Evolutionary conservation across 2,329 filamentous ascomycete genomes (phyloP), one percentile per base, ranked within the genome.

Genomic region (Teratosphaeriaceae sp.): DNA sequence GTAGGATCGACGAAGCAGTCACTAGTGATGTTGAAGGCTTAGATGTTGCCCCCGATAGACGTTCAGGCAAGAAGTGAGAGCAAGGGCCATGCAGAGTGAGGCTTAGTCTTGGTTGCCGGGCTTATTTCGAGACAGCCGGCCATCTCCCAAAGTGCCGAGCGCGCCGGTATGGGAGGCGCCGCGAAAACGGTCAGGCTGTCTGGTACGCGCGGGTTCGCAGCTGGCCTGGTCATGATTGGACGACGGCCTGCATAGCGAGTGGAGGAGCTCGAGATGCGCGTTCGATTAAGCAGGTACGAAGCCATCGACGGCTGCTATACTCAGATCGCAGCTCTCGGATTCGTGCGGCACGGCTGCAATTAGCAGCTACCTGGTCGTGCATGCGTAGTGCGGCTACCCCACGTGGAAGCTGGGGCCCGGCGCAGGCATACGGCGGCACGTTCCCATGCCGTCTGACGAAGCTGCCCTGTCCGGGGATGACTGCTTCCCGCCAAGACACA

Each of bases 1-100:
- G 56, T 58, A 58, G 53, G 51, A 54, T 53, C 45, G 38, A 46
- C 48, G 45, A 36, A 41, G 43, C 39, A 47, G 43, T 40, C 13
- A 19, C 16, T 15, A 30, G 22, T 5, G 3, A n/a, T 39, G 42
- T 43, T 35, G 35, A 44, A 41, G 46, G 51, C 41, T 48, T 47
- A 42, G 42, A 27, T 35, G 47, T 29, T 46, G 40, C 44, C 40
- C 36, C 44, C 40, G 50, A 48, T 50, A 46, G 39, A 52, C 43
- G 45, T 46, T 53, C 45, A 46, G 42, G 49, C 52, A 51, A 43
- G 40, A 45, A n/a, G n/a, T n/a, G 43, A 46, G 42, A 38, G 50
- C 48, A 42, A 41, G 42, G 50, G 43, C 44, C 23, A 30, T 19
- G 12, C 30, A 7, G 22, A 35, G 16, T 47, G 45, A 49, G 48